A percentile compares a stretch with the other conserved stretches of the same genome.
These are phyloP conservation scores for Isoetes taiwanensis DNA, from an alignment of 75 land plant genomes.

Conservation along the genomic window DNA sequence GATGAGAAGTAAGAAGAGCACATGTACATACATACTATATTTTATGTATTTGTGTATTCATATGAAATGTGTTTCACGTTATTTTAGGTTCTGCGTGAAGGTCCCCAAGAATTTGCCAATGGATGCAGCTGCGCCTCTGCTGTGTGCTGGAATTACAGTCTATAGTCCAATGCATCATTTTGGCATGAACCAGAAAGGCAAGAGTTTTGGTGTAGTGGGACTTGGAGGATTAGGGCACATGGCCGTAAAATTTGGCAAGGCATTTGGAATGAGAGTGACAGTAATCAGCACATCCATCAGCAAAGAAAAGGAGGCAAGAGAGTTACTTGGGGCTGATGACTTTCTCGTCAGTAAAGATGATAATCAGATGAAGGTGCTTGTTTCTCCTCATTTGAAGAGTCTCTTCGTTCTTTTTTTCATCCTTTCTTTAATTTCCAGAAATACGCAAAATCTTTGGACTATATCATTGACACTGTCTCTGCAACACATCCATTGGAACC, in stretches of 20 bases:
- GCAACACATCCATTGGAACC: conserved; percentile 36
- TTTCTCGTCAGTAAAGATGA: conserved; percentile 49
- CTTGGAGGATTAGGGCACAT: conserved; percentile 66
- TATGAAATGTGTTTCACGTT: neutral
- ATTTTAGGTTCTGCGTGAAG: conserved; percentile 36
- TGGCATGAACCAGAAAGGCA: conserved; percentile 71
- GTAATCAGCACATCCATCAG: conserved; percentile 52
- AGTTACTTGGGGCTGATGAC: conserved; percentile 42
- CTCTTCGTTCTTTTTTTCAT: too few species aligned
- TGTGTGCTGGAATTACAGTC: conserved; percentile 87
- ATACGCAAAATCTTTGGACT: conserved; percentile 33
- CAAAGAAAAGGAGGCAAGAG: conserved; percentile 41
- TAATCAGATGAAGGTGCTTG: conserved; percentile 35
- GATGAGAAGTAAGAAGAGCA: conserved; percentile 39
- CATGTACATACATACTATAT: neutral
- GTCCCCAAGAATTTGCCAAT: conserved; percentile 54
- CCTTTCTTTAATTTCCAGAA: too few species aligned
- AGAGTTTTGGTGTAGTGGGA: conserved; percentile 63
- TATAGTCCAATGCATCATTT: conserved; percentile 75
- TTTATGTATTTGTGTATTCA: neutral
- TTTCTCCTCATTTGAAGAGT: too few species aligned
- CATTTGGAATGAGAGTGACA: conserved; percentile 49
- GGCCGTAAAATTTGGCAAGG: conserved; percentile 49
- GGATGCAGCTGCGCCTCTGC: conserved; percentile 60
- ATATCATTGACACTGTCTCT: conserved; percentile 51